These are phyloP conservation scores for Naumovozyma castellii DNA, from an alignment of 805 yeast species.

Conservation along the genomic window DNA sequence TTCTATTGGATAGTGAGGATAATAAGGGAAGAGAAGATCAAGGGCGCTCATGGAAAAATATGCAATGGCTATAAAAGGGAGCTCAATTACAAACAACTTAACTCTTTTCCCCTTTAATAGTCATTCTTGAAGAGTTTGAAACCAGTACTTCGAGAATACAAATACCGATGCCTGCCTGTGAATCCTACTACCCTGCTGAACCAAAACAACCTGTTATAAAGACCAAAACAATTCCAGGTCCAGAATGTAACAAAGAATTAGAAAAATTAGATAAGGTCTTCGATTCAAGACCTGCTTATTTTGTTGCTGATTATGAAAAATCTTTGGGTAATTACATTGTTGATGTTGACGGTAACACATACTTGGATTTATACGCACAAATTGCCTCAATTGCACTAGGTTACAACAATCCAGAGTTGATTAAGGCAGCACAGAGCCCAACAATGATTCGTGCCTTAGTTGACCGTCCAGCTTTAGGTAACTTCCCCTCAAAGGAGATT, in stretches of 20 bases:
- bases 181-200: constrained; percentile 65
- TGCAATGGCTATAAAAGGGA: background rate
- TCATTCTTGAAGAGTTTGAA: too few species aligned
- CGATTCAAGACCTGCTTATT: constrained; percentile 55
- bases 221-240: constrained; percentile 67
- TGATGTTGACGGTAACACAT: constrained; percentile 56
- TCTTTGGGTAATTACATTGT: constrained; percentile 56
- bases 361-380: constrained; percentile 61
- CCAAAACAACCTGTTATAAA: constrained; percentile 60
- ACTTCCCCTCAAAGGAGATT: constrained; percentile 53
- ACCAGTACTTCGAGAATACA: too few species aligned
- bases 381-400: constrained; percentile 65
- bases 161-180: constrained; percentile 35
- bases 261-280: constrained; percentile 45
- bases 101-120: too few species aligned
- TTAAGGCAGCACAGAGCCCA: constrained; percentile 47
- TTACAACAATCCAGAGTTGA: constrained; percentile 57
- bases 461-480: constrained; percentile 61
- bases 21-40: too few species aligned
- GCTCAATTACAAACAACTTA: too few species aligned
- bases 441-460: constrained; percentile 57
- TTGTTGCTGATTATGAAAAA: constrained; percentile 54
- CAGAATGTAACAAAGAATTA: constrained; percentile 46
- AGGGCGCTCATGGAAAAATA: background rate
- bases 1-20: background rate